These are phyloP conservation scores for Nelumbo lutea DNA, from an alignment of 164 flowering plant species.

Conservation along the genomic window DNA sequence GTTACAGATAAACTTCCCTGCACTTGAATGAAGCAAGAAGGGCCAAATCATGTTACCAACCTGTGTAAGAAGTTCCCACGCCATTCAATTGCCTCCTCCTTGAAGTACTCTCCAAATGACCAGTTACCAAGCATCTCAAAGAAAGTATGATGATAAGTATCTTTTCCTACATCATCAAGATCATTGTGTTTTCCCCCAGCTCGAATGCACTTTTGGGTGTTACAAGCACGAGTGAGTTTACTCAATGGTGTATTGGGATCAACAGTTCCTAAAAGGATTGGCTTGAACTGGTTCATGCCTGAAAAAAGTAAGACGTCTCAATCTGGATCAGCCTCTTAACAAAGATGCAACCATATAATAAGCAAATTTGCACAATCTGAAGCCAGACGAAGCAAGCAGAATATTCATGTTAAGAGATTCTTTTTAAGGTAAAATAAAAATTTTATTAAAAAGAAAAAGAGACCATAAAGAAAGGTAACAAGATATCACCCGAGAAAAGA, in stretches of 20 bases:
- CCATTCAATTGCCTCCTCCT: slow-evolving; percentile 84
- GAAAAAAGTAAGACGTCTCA: slow-evolving; percentile 10
- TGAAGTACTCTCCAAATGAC: slow-evolving; percentile 98
- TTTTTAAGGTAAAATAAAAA: no score
- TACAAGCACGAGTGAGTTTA: slow-evolving; percentile 78
- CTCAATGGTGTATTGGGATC: slow-evolving; percentile 80
- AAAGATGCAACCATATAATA: neutral
- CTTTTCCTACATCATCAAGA: slow-evolving; percentile 98
- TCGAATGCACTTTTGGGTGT: slow-evolving; percentile 96
- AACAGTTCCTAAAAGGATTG: slow-evolving; percentile 78
- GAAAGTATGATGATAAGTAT: slow-evolving; percentile 97
- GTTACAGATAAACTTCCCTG: no score
- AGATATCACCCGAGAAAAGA: no score
- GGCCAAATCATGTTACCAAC: slow-evolving; percentile 40
- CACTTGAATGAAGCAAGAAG: neutral
- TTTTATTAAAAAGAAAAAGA: no score
- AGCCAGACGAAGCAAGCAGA: no score
- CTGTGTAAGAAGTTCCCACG: slow-evolving; percentile 93
- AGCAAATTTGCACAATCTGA: no score
- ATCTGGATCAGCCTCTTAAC: neutral
- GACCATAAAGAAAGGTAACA: no score
- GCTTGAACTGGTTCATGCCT: slow-evolving; percentile 99
- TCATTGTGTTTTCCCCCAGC: slow-evolving; percentile 99
- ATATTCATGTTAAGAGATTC: no score
- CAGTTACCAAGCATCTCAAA: slow-evolving; percentile 99